Evolutionary conservation across 2,329 filamentous ascomycete species (phyloP), one percentile per base, ranked within the genome.

Genomic region (Calonectria pauciramosa): DNA sequence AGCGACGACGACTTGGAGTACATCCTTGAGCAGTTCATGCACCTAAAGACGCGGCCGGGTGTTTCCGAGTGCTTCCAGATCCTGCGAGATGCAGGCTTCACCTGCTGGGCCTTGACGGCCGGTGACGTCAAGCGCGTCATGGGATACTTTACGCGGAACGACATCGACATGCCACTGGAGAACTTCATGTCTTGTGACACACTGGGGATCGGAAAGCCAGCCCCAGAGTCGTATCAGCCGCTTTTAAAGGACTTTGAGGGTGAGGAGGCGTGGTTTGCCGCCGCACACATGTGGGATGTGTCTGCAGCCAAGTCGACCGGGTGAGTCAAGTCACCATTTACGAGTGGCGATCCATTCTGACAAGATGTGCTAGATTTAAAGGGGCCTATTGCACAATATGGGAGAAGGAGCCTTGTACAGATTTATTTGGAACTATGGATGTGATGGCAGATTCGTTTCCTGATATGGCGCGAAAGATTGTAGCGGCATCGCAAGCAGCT

Each of bases 261-360:
- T 0, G 82, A 83, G 0, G 83, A 87, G 74, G 86, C 86, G 59
- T 91, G 90, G 90, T 91, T 91, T 80, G 90, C 89, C 0, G 90
- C 90, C 1, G 90, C 89, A 28, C 90, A 92, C 82, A 89, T 89
- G 86, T 92, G 90, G 90, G 90, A 92, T 83, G 89, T 90, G 1
- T 85, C 86, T 23, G 88, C 89, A 4, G 90, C 90, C 11, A 85
- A 84, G 63, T 85, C 84, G 70, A 86, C 85, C n/a, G 89, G 89
- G 76, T 83, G 74, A 75, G 80, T 79, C 34, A 11, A 60, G 26
- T 4, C 30, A 13, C 8, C 52, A 34, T 14, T 59, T 34, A 34
- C 5, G 9, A 20, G 36, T 8, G 16, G 16, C 7, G 26, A 26
- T 9, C 6, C 52, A n/a, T 30, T 47, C 51, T 75, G 18, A 32